These are phyloP conservation scores for Tylopilus balloui DNA, from an alignment of 768 basidiomycete species.

Conservation along the genomic window DNA sequence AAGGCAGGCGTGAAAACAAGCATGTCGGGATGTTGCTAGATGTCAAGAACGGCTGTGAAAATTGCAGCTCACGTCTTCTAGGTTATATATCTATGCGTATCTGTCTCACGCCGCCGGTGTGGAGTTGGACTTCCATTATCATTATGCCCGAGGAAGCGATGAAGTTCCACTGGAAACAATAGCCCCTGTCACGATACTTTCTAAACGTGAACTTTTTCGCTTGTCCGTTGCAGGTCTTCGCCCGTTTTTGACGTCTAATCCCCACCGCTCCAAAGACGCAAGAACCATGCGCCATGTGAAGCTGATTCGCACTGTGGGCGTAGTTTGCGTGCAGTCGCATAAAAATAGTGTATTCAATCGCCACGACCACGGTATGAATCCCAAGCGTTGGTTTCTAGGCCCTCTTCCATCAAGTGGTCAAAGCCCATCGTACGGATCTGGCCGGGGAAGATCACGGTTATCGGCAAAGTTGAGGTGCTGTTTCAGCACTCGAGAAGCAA, in stretches of 20 bases:
- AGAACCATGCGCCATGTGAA: background rate
- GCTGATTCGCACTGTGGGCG: background rate
- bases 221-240: background rate
- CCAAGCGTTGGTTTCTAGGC: background rate
- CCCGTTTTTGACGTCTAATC: background rate
- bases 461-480: constrained; percentile 20
- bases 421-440: constrained; percentile 30
- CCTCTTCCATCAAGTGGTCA: constrained; percentile 8
- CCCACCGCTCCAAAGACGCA: background rate
- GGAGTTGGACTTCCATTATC: background rate
- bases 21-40: constrained; percentile 6
- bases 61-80: background rate
- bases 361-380: background rate
- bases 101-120: background rate
- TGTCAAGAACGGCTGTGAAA: background rate
- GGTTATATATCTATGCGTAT: constrained; percentile 11
- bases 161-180: background rate
- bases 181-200: background rate
- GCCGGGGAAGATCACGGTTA: constrained; percentile 27
- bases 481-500: constrained; percentile 15
- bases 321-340: background rate
- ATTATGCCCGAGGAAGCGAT: background rate
- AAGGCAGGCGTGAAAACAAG: constrained; percentile 5
- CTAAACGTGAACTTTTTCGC: constrained; percentile 1
- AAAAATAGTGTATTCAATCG: constrained; percentile 1